Evolutionary conservation across 2,329 filamentous ascomycete genomes (phyloP), one percentile per base, ranked within the genome.

Genomic region (Aspergillus texensis): DNA sequence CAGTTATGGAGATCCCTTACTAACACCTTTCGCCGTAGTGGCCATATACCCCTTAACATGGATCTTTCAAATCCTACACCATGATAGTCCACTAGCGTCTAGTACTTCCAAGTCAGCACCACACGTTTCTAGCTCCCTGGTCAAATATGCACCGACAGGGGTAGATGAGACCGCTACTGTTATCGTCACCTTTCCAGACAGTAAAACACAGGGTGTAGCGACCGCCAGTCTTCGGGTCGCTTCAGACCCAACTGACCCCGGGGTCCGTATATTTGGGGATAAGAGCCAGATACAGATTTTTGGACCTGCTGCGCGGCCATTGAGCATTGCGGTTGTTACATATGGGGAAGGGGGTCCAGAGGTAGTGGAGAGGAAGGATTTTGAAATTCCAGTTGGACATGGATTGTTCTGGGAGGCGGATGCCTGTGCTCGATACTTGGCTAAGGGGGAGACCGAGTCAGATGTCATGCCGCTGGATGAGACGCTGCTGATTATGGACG

Each of bases 381-480:
- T 61, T 43, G 11, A 21, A 2, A 48, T 56, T 12, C 60, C 55
- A 3, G 53, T 26, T 10, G 57, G 53, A 88, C 56, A 92, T 66
- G 91, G 91, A 64, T 92, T 93, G 89, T 93, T 91, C 79, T 92
- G 88, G 88, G 89, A 92, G 75, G 90, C 90, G 0, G 90, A 92
- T 72, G 90, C 90, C 79, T 88, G 85, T 66, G 90, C 88, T 32
- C 82, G 86, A 57, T 89, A 88, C 64, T 72, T 94, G 57, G 82
- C 87, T 45, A 90, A 93, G 69, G 90, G 91, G 34, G 86, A 85
- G 77, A 86, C 87, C 72, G 88, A 94, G 81, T 91, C 90, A 72
- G 81, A 82, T 46, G 84, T 83, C 19, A 81, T 93, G 75, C 86
- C 88, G 21, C 84, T 86, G 80, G 82, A 84, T 30, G 92, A 95